These are phyloP conservation scores for Pneumocystis canis DNA, from an alignment of 1,139 yeast genomes.

Conservation along the genomic window DNA sequence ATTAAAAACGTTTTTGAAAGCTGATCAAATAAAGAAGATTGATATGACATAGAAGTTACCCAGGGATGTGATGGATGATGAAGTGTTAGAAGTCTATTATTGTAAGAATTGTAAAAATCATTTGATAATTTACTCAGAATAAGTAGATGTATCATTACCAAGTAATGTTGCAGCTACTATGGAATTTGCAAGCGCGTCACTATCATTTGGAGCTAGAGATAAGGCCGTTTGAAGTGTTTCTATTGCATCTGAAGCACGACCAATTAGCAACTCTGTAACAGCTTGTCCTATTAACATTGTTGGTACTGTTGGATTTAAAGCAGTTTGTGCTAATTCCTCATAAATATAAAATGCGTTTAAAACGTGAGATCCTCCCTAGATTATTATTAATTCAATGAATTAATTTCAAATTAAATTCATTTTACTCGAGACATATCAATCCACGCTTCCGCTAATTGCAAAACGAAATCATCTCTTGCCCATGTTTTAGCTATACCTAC, in stretches of 20 bases:
- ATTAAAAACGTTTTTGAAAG: background rate
- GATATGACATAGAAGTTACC: background rate
- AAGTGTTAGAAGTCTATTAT: background rate
- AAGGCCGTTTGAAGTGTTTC: constrained; percentile 33
- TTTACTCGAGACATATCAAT: constrained; percentile 32
- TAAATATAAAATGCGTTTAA: constrained; percentile 55
- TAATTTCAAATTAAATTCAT: background rate
- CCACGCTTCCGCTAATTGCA: constrained; percentile 58
- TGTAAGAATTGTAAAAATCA: background rate
- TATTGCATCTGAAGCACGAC: constrained; percentile 36
- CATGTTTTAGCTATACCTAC: constrained; percentile 30
- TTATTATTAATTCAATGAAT: constrained; percentile 7
- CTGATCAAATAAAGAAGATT: background rate
- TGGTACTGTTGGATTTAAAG: constrained; percentile 34
- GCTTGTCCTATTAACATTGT: constrained; percentile 36
- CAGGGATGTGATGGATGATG: background rate
- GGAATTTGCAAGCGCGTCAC: constrained; percentile 45
- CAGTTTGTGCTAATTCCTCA: constrained; percentile 44
- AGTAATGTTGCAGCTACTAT: constrained; percentile 39
- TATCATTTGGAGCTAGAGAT: constrained; percentile 26
- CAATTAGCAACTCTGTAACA: constrained; percentile 33
- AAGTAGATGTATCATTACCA: constrained; percentile 19
- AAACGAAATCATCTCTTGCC: constrained; percentile 53
- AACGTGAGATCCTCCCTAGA: constrained; percentile 41
- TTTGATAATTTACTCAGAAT: background rate